These are phyloP conservation scores for Aspergillus sp. DNA, from an alignment of 2,329 filamentous ascomycete genomes.

Conservation along the genomic window DNA sequence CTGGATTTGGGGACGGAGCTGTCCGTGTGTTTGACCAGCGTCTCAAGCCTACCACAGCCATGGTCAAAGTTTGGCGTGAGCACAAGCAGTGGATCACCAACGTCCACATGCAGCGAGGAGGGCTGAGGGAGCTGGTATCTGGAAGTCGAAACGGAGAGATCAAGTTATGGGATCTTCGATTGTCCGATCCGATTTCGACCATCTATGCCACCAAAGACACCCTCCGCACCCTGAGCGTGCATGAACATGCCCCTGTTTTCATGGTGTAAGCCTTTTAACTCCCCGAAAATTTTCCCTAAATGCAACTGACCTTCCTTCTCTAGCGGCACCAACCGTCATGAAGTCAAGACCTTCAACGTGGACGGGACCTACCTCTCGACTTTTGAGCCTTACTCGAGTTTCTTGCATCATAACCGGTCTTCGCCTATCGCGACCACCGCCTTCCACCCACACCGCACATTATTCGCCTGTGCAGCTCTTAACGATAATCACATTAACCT, in stretches of 20 bases:
- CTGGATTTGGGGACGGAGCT: conserved; percentile 92
- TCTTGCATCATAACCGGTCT: conserved; percentile 75
- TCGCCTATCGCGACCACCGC: conserved; percentile 83
- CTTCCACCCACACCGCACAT: conserved; percentile 92
- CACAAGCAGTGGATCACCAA: conserved; percentile 95
- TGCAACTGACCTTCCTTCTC: conserved; percentile 14
- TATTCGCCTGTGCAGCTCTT: conserved; percentile 81
- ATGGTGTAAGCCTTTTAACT: conserved; percentile 65
- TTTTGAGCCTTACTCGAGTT: conserved; percentile 86
- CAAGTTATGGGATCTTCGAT: conserved; percentile 92
- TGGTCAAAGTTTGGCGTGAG: conserved; percentile 97
- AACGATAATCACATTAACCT: conserved; percentile 90
- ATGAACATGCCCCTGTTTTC: conserved; percentile 96
- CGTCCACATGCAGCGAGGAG: conserved; percentile 94
- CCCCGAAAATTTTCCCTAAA: not conserved
- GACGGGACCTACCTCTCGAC: conserved; percentile 75
- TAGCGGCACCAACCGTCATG: conserved; percentile 83
- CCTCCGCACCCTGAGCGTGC: conserved; percentile 81
- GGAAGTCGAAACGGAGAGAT: conserved; percentile 92
- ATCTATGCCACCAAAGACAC: conserved; percentile 74
- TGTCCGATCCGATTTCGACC: conserved; percentile 71
- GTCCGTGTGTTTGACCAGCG: conserved; percentile 93
- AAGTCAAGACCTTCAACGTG: conserved; percentile 90
- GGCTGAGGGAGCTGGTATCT: conserved; percentile 83
- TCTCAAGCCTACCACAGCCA: conserved; percentile 76